Evolutionary conservation across 805 yeast genomes (phyloP), one percentile per base, ranked within the genome.

Genomic region (Candida hispaniensis): DNA sequence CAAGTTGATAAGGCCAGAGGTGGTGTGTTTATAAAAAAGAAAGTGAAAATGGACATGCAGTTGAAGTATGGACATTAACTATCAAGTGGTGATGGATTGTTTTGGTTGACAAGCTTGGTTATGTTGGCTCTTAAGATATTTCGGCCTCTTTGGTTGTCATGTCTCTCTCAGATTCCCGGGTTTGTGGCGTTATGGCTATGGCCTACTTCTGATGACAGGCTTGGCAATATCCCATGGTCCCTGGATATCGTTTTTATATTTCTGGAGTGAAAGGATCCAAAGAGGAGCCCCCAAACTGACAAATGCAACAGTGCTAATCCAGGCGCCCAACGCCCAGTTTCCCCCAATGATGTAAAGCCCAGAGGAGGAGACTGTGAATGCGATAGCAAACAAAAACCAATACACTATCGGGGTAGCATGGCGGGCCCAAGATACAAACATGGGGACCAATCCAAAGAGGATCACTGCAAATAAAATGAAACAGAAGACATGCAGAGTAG

Each of bases 211-310:
- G 15, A 74, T 58, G 6, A 71, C 61, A 1, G 94, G 93, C 49
- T 69, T 73, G 5, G 93, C 94, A 1, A 79, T 73, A 52, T 82
- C 94, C 94, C 94, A 82, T 1, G 94, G 94, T 0, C 94, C 94
- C 53, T 79, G 86, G 34, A 82, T 60, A 53, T 81, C 94, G 51
- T 62, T 80, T 54, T 82, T 82, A 52, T 81, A 81, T 53, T 71
- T 69, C 50, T 82, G 94, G 23, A 83, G 58, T 18, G 65, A 66
- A 30, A 81, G 56, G 47, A 81, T 77, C 58, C 81, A 76, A 33
- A 66, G 63, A 2, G 94, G 94, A 14, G 81, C 66, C 2, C 71
- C 59, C 6, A 78, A 55, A 2, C 64, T 54, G 1, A 80, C 67
- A 24, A 61, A 49, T 0, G 63, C 45, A 39, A 73, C 73, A 5